Evolutionary conservation across 2,329 filamentous ascomycete genomes (phyloP).

Genomic region (Aspergillus pseudoterreus): DNA sequence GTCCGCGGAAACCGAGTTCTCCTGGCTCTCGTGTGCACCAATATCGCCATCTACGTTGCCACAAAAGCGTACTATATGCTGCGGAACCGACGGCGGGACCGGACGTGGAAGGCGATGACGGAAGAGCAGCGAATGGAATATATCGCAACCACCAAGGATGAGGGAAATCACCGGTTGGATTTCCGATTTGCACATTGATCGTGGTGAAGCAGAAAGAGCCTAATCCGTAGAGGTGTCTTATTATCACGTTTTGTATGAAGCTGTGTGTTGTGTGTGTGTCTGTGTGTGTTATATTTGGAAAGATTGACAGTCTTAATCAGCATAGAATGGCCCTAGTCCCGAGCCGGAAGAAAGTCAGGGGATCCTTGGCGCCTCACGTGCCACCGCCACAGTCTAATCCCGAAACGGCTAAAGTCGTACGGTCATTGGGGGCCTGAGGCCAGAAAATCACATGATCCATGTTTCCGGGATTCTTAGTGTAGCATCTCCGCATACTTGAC

Average conservation of each 20-base stretch:
- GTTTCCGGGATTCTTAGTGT: neutral
- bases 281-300: neutral
- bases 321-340: neutral
- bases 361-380: constrained; percentile 1
- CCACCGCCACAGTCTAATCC: neutral
- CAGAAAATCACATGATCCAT: neutral
- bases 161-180: constrained; percentile 33
- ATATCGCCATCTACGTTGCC: constrained; percentile 24
- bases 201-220: too few relatives aligned
- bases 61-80: constrained; percentile 31
- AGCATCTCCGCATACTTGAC: neutral
- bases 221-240: too few relatives aligned
- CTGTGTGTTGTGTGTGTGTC: too few relatives aligned
- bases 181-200: constrained; percentile 32
- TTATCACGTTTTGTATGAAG: too few relatives aligned
- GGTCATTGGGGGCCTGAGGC: neutral
- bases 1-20: constrained; percentile 39
- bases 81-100: constrained; percentile 25
- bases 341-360: neutral
- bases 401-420: neutral
- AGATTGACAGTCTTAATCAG: constrained; percentile 1
- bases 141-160: constrained; percentile 26
- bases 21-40: constrained; percentile 19
- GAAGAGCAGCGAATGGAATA: constrained; percentile 27
- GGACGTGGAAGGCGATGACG: constrained; percentile 30